Percentiles rank a stretch among this genome's conserved stretches.
These are phyloP conservation scores for Cyberlindnera maritima DNA, from an alignment of 805 yeast genomes.

Conservation along the genomic window DNA sequence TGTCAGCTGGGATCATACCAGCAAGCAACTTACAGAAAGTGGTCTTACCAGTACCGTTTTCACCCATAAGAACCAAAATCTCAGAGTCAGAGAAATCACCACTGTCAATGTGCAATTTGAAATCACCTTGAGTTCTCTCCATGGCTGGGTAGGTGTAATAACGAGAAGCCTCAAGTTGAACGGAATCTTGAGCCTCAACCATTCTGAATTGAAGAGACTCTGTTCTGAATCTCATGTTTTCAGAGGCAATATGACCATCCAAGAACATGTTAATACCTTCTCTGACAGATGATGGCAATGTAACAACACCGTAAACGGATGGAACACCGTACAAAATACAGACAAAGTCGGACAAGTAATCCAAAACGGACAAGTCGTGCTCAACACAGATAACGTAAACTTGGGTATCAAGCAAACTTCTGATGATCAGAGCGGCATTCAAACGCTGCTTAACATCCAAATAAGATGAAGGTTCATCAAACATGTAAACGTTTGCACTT, in stretches of 20 bases:
- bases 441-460: constrained; percentile 98
- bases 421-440: constrained; percentile 92
- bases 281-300: constrained; percentile 93
- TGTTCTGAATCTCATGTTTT: constrained; percentile 93
- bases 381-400: constrained; percentile 94
- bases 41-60: constrained; percentile 99
- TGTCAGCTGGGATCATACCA: constrained; percentile 88
- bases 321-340: constrained; percentile 98
- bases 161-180: constrained; percentile 74
- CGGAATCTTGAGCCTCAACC: constrained; percentile 81
- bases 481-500: constrained; percentile 94
- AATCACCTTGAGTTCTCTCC: constrained; percentile 94
- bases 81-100: constrained; percentile 97
- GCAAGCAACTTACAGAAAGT: constrained; percentile 95
- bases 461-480: constrained; percentile 98
- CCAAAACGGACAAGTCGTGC: constrained; percentile 97
- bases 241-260: constrained; percentile 97
- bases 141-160: constrained; percentile 75
- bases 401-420: constrained; percentile 75
- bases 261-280: constrained; percentile 98
- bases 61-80: constrained; percentile 99
- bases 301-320: constrained; percentile 97
- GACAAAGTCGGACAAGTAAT: constrained; percentile 93
- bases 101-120: constrained; percentile 72
- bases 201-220: constrained; percentile 93